These are phyloP conservation scores for Bolboschoenus planiculmis DNA, from an alignment of 176 grass and related monocot species.

Conservation along the genomic window DNA sequence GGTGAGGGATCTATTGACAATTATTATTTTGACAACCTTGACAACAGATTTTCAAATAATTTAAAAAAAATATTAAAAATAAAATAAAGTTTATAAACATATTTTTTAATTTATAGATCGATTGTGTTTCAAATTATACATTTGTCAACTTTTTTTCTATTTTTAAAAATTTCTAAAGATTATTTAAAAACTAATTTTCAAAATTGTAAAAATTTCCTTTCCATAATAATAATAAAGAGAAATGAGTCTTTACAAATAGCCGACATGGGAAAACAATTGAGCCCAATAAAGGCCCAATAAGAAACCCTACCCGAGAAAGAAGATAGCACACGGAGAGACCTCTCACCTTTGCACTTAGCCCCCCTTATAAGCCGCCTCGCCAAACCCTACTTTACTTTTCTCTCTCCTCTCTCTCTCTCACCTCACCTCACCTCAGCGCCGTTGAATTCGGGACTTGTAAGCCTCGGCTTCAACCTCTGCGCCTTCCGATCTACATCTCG, in stretches of 20 bases:
- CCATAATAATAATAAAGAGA: neutral
- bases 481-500: neutral
- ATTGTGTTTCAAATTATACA: too few species aligned
- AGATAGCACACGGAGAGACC: constrained; percentile 1
- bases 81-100: too few species aligned
- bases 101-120: too few species aligned
- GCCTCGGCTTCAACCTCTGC: constrained; percentile 21
- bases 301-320: constrained; percentile 21
- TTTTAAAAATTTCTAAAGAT: too few species aligned
- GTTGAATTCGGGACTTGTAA: constrained; percentile 18
- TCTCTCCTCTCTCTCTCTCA: neutral
- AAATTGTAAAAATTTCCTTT: too few species aligned
- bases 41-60: too few species aligned
- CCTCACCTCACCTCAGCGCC: neutral
- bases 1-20: too few species aligned
- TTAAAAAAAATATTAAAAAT: too few species aligned
- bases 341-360: neutral
- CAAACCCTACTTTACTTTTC: constrained; percentile 17
- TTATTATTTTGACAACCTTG: too few species aligned
- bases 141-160: too few species aligned
- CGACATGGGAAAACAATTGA: neutral
- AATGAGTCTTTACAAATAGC: neutral
- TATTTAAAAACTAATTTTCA: too few species aligned
- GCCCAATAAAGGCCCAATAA: constrained; percentile 21
- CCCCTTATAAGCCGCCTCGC: constrained; percentile 18